phyloP scores from a whole-genome alignment of 768 basidiomycete species.

The Tephrocybe sp. region DNA sequence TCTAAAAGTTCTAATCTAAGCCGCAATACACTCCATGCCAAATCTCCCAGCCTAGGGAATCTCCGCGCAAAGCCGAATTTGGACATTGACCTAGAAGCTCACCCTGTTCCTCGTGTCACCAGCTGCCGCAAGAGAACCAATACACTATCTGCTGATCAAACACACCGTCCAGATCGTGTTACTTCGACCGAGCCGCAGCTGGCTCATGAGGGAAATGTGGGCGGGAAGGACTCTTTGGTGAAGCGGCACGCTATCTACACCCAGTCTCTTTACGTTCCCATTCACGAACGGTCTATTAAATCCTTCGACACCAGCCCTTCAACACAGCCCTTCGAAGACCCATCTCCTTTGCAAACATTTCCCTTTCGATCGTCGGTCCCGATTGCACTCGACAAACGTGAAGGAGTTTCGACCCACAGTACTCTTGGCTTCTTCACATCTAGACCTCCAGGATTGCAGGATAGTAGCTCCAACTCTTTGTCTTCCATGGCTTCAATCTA shows the following conservation, averaged over 20 bases:
- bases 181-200: slow-evolving; percentile 9
- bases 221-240: slow-evolving; percentile 10
- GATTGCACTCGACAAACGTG: neutral
- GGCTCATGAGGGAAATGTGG: slow-evolving; percentile 6
- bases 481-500: slow-evolving; percentile 21
- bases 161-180: neutral
- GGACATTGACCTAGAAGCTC: slow-evolving; percentile 3
- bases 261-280: slow-evolving; percentile 24
- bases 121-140: slow-evolving; percentile 23
- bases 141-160: slow-evolving; percentile 18
- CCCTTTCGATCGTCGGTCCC: slow-evolving; percentile 10
- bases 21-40: slow-evolving; percentile 4
- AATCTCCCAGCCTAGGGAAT: slow-evolving; percentile 15
- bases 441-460: neutral
- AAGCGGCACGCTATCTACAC: slow-evolving; percentile 40
- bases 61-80: slow-evolving; percentile 10
- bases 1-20: neutral
- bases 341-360: neutral
- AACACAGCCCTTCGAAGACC: neutral
- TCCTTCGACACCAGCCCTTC: neutral
- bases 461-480: slow-evolving; percentile 8
- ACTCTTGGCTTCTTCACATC: slow-evolving; percentile 7
- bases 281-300: slow-evolving; percentile 14
- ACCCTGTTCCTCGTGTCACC: slow-evolving; percentile 18
- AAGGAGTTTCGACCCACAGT: neutral